Percentiles rank a stretch among this genome's conserved stretches.
These are phyloP conservation scores for Fusarium falciforme DNA, from an alignment of 2,329 filamentous ascomycete genomes.

Conservation along the genomic window DNA sequence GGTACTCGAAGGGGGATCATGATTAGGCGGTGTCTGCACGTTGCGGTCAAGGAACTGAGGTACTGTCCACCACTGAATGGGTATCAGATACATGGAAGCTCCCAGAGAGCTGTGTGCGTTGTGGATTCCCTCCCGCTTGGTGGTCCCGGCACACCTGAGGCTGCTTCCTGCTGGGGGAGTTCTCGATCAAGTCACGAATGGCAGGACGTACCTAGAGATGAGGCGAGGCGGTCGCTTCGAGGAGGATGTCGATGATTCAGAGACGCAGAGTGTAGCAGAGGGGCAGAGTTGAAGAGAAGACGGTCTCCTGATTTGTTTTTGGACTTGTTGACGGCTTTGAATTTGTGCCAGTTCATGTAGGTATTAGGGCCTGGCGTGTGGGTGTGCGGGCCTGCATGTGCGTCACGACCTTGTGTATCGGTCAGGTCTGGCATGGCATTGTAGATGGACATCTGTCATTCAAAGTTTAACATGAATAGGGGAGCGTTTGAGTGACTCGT, in stretches of 20 bases:
- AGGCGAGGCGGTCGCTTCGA: constrained; percentile 10
- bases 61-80: constrained; percentile 7
- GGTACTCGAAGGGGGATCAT: constrained; percentile 20
- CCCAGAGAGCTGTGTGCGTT: constrained; percentile 27
- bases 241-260: not conserved
- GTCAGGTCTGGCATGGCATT: constrained; percentile 35
- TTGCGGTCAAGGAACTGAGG: not conserved
- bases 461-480: not conserved
- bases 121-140: constrained; percentile 31
- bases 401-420: constrained; percentile 36
- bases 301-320: not conserved
- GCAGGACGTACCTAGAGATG: constrained; percentile 22
- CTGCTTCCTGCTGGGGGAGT: constrained; percentile 24
- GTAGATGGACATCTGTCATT: constrained; percentile 17
- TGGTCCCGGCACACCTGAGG: constrained; percentile 30
- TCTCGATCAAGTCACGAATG: constrained; percentile 16
- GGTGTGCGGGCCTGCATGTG: constrained; percentile 42
- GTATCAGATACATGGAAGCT: constrained; percentile 30
- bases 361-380: constrained; percentile 45
- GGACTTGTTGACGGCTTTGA: constrained; percentile 11
- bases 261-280: not conserved
- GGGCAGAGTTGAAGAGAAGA: not conserved
- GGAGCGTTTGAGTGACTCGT: not conserved
- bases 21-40: constrained; percentile 8
- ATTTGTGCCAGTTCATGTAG: constrained; percentile 44